Base-by-base conservation (phyloP, 208 protist genomes). In the Herpetomonas tarakana region DNA sequence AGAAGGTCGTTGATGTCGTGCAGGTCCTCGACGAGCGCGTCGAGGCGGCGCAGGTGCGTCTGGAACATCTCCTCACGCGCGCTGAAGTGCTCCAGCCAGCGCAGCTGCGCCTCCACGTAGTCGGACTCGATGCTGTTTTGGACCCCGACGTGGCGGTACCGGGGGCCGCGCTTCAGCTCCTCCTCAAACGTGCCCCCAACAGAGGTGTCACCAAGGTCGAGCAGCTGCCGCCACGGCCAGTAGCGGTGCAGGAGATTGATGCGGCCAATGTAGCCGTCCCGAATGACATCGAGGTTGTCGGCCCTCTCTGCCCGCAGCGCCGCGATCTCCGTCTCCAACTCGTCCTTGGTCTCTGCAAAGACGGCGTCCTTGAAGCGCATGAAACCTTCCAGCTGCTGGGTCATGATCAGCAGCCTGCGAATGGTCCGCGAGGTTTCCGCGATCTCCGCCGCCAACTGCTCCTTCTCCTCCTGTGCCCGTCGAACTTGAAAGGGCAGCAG, bases 121-220 rank as follows among this genome's bases (percentile, higher is more conserved):
- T 92, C 82, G 2, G 81, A 87, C 61, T 88, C 66, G 44, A 92
- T 88, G 53, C 72, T 88, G 64, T 92, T 94, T 60, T 94, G 88
- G 27, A 94, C 65, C 0, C 83, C 85, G 11, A 94, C 73, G 53
- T 83, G 72, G 19, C 88, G 78, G 67, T 88, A 94, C 18, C 85
- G 79, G 1, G 88, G 88, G 14, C 88, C 88, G 27, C 88, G 75
- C n/a, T 62, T 67, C 14, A 94, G 64, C 66, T 94, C 85, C 56
- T 89, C 81, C 64, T 77, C 77, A 59, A 94, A 94, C 22, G 88
- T 94, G 0, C 47, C 41, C 7, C 81, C 85, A 2, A 92, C 85
- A 16, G 65, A 76, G 26, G 79, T 83, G 60, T 91, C 85, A 3
- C 88, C 88, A 0, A 94, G 72, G 44, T 90, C 88, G 27, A 78